These are phyloP conservation scores for Verticillium nonalfalfae DNA, from an alignment of 2,329 filamentous ascomycete genomes.

Conservation along the genomic window DNA sequence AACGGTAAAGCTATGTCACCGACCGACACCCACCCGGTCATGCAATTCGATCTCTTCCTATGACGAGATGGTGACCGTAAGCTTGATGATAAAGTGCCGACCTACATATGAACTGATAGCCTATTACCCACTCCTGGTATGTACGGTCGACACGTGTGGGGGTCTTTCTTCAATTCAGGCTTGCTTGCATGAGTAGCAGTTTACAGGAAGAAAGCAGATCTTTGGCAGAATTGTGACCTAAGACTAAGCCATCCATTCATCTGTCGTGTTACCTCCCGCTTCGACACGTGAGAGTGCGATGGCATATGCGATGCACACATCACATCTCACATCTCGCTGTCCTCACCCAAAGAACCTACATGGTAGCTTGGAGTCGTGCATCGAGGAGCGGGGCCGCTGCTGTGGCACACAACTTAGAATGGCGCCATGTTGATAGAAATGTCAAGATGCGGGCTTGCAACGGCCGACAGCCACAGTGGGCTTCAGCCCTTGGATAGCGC, in stretches of 20 bases:
- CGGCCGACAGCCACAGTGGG: background rate
- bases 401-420: background rate
- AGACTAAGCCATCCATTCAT: background rate
- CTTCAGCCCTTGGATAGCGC: background rate
- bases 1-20: background rate
- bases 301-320: too few relatives aligned
- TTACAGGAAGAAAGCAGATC: background rate
- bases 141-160: background rate
- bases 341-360: too few relatives aligned
- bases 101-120: background rate
- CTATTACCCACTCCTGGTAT: background rate
- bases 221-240: background rate
- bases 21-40: background rate
- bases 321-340: too few relatives aligned
- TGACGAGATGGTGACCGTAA: background rate
- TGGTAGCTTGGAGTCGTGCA: background rate
- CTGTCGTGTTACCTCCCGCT: background rate
- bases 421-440: background rate
- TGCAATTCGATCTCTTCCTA: background rate
- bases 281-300: too few relatives aligned
- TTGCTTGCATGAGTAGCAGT: background rate
- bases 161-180: background rate
- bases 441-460: background rate
- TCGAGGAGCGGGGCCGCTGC: background rate
- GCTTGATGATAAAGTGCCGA: background rate